Conservation (phyloP, 2,329 filamentous ascomycete genomes). For the Penicillium sp. region DNA sequence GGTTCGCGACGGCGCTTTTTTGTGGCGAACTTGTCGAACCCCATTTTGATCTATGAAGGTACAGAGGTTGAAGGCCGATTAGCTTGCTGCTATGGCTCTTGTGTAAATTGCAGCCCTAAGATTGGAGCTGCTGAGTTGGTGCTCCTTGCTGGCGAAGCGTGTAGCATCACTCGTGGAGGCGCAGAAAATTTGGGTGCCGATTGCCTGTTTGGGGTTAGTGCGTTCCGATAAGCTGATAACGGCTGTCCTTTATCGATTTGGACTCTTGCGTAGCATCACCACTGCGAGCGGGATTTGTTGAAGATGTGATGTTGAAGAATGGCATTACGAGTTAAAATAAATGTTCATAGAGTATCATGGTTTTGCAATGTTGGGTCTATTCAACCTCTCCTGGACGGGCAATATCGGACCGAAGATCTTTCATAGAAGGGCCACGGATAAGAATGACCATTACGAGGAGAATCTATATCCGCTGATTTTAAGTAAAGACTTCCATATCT, state of each 20-base stretch:
- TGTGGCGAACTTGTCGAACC: slow-evolving; percentile 27
- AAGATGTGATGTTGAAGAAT: not conserved
- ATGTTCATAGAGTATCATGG: too few species aligned
- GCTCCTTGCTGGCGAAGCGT: slow-evolving; percentile 20
- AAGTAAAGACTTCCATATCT: not conserved
- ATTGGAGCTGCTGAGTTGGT: slow-evolving; percentile 19
- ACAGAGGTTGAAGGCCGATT: slow-evolving; percentile 3
- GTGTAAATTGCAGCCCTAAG: slow-evolving; percentile 7
- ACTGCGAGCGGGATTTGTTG: not conserved
- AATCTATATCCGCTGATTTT: not conserved
- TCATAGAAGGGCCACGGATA: too few species aligned
- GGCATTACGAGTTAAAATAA: not conserved
- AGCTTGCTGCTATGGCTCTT: slow-evolving; percentile 3
- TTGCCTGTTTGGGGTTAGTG: slow-evolving; percentile 27
- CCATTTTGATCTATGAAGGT: slow-evolving; percentile 29
- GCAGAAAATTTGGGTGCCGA: slow-evolving; percentile 26
- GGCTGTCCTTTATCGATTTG: slow-evolving; percentile 5
- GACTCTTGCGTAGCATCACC: not conserved
- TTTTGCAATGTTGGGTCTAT: not conserved
- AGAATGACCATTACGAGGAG: not conserved
- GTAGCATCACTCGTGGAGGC: slow-evolving; percentile 16
- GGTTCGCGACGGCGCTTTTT: slow-evolving; percentile 48
- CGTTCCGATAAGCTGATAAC: slow-evolving; percentile 30
- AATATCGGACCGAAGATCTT: not conserved
- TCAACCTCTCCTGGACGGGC: not conserved